Evolutionary conservation across 2,329 filamentous ascomycete species (phyloP).

Genomic region (Lojkania enalia): DNA sequence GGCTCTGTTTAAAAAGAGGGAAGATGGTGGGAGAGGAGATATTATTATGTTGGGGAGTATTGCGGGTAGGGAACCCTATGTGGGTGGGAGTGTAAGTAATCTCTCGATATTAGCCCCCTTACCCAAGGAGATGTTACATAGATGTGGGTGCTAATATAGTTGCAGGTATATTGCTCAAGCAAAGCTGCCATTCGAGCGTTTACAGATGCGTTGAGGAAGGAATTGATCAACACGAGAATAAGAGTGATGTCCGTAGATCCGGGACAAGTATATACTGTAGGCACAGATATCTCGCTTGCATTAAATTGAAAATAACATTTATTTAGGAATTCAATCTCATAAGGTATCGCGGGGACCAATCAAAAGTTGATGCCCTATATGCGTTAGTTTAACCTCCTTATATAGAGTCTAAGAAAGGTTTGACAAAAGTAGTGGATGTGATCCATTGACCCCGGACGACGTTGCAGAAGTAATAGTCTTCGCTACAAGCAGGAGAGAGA

Average conservation of each 20-base stretch:
- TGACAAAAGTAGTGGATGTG: conserved; percentile 54
- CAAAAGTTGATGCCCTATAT: conserved; percentile 84
- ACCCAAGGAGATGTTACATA: too few species aligned
- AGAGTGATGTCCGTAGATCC: conserved; percentile 85
- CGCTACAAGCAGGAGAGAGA: conserved; percentile 75
- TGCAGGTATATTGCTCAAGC: conserved; percentile 72
- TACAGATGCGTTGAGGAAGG: conserved; percentile 77
- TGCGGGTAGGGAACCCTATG: conserved; percentile 80
- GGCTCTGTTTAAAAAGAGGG: conserved; percentile 70
- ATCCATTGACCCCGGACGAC: conserved; percentile 82
- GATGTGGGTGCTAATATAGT: background rate
- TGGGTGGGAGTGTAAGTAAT: conserved; percentile 63
- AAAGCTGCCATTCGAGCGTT: conserved; percentile 87
- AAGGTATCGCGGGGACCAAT: conserved; percentile 80
- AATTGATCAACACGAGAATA: conserved; percentile 76
- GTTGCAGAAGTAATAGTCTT: conserved; percentile 91
- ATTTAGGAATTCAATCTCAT: conserved; percentile 78
- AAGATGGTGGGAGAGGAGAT: conserved; percentile 76
- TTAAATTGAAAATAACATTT: background rate
- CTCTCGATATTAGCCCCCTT: background rate
- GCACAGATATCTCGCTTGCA: background rate
- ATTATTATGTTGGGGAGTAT: conserved; percentile 93
- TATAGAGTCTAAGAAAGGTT: conserved; percentile 9
- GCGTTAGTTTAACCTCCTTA: conserved; percentile 48
- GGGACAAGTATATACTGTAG: conserved; percentile 78